Percentiles rank a stretch among this genome's conserved stretches.
These are phyloP conservation scores for Panicum hallii DNA, from an alignment of 202 grass and related monocot species.

Conservation along the genomic window DNA sequence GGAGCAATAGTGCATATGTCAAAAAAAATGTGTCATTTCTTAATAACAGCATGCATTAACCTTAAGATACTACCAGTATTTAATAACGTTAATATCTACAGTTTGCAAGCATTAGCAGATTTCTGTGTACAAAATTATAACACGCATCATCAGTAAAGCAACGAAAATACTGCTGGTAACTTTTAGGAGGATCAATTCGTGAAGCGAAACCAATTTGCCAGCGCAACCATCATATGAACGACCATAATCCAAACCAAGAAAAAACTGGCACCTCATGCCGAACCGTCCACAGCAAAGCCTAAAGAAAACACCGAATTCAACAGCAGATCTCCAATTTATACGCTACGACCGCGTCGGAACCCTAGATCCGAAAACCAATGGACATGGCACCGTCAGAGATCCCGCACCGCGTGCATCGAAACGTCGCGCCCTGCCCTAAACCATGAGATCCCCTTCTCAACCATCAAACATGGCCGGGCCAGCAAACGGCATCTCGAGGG, in stretches of 20 bases:
- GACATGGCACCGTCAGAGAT: neutral
- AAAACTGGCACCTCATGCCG: neutral
- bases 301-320: neutral
- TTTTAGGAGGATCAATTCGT: neutral
- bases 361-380: slow-evolving; percentile 42
- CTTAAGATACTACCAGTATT: neutral
- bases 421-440: neutral
- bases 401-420: neutral
- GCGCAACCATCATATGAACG: neutral
- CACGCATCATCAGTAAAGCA: neutral
- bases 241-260: neutral
- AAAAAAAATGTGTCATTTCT: neutral
- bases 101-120: neutral
- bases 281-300: neutral
- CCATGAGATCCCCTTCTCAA: slow-evolving; percentile 6
- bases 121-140: neutral
- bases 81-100: neutral
- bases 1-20: neutral
- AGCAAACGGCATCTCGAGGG: slow-evolving; percentile 2
- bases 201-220: neutral
- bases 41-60: neutral
- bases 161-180: neutral
- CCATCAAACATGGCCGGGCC: neutral
- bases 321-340: slow-evolving; percentile 41
- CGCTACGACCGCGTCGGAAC: neutral